Base-by-base conservation (phyloP, 2,329 filamentous ascomycete species). In the Ceratocystis albifundus region DNA sequence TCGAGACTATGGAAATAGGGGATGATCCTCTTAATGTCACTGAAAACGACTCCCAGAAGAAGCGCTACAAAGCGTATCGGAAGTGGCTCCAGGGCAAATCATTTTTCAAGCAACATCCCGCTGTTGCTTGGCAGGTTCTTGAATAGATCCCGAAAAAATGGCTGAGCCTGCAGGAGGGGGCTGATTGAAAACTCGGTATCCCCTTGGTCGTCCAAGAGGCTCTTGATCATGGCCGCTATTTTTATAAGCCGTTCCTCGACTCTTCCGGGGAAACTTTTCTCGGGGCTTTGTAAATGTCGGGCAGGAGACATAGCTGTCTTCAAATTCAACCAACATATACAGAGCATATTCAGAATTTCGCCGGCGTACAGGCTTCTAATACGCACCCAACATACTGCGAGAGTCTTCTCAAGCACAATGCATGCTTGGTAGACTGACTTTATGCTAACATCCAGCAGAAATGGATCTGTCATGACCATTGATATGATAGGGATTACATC, bases 71-170 rank as follows among this genome's bases (percentile, higher is more conserved):
- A 77, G 89, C 92, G 8, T 99, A 99, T 76, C 80, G 87, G 72
- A 95, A 96, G 76, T 99, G 94, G 93, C 79, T 99, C 73, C 83
- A 86, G 69, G 93, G 93, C 20, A 97, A 96, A 79, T 96, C 90
- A 72, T 82, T 97, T 72, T 97, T 97, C 75, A 97, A 97, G 77
- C 92, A 96, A 80, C 85, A 87, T 75, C 84, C 87, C 59, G 79
- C 84, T 64, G 82, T 83, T 69, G 67, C 69, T n/a, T 46, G 28
- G 50, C 63, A 55, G n/a, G 25, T 62, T 15, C 50, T 63, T 45
- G 57, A 65, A 48, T 63, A 68, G 53, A 22, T 25, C 32, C 25
- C 15, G 8, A n/a, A 68, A 64, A 10, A 15, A 15, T 20, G 66
- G 63, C 36, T 62, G 55, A 12, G 30, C 25, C 7, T 65, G 44